Evolutionary conservation across 2,329 filamentous ascomycete genomes (phyloP).

Genomic region (Hypoxylon rubiginosum): DNA sequence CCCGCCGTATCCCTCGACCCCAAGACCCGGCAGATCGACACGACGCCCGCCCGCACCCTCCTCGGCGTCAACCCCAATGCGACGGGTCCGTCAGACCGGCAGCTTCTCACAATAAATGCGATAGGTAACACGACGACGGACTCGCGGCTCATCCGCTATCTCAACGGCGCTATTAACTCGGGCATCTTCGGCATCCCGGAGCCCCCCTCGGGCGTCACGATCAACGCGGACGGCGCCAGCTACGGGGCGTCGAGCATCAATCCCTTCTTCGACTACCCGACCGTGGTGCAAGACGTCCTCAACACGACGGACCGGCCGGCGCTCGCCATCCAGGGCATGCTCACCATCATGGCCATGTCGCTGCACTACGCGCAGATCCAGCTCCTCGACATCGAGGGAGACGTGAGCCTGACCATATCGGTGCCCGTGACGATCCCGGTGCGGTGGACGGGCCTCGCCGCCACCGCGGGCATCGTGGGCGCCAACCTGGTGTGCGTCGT

Average conservation of each 20-base stretch:
- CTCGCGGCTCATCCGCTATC: slow-evolving; percentile 39
- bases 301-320: slow-evolving; percentile 37
- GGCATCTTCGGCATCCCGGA: slow-evolving; percentile 19
- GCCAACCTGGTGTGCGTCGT: slow-evolving; percentile 34
- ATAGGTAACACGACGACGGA: slow-evolving; percentile 30
- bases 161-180: slow-evolving; percentile 32
- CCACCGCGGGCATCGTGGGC: slow-evolving; percentile 25
- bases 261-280: slow-evolving; percentile 42
- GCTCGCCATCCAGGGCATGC: slow-evolving; percentile 37
- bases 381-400: slow-evolving; percentile 28
- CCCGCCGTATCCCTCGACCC: slow-evolving; percentile 34
- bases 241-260: slow-evolving; percentile 35
- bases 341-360: slow-evolving; percentile 37
- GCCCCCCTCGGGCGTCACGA: slow-evolving; percentile 14
- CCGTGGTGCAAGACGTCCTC: slow-evolving; percentile 36
- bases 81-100: slow-evolving; percentile 12
- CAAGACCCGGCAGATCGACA: slow-evolving; percentile 25
- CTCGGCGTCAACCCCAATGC: slow-evolving; percentile 22
- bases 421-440: slow-evolving; percentile 26
- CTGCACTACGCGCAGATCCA: slow-evolving; percentile 36
- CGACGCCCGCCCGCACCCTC: slow-evolving; percentile 30
- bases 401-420: slow-evolving; percentile 26
- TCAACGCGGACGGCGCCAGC: slow-evolving; percentile 35
- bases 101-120: slow-evolving; percentile 35
- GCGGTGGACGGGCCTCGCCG: slow-evolving; percentile 27